Percentiles rank a stretch among this genome's conserved stretches.
These are phyloP conservation scores for Fennellomyces sp. DNA, from an alignment of 371 early-diverging fungal species.

Conservation along the genomic window DNA sequence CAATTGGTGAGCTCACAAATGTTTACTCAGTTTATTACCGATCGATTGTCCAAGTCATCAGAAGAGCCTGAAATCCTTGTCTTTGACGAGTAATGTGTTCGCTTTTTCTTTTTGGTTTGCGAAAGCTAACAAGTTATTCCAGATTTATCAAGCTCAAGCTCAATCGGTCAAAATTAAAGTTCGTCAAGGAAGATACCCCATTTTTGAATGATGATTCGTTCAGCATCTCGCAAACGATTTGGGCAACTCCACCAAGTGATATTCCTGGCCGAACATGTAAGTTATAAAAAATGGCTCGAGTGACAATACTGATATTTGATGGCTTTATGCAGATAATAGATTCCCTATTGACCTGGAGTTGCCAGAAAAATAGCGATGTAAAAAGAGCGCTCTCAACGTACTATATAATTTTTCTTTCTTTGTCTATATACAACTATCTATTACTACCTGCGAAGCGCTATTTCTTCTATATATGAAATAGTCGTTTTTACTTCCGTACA, in stretches of 20 bases:
- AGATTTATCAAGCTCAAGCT: slow-evolving; percentile 82
- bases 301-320: not conserved
- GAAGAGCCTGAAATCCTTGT: slow-evolving; percentile 77
- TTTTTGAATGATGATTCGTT: slow-evolving; percentile 66
- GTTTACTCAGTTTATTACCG: slow-evolving; percentile 81
- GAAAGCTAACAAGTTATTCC: slow-evolving; percentile 28
- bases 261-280: slow-evolving; percentile 9
- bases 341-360: slow-evolving; percentile 35
- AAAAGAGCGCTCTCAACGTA: no score
- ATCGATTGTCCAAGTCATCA: slow-evolving; percentile 65
- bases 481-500: no score
- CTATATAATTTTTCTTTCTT: no score
- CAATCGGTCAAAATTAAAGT: slow-evolving; percentile 75
- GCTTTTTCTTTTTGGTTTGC: not conserved
- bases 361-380: slow-evolving; percentile 1
- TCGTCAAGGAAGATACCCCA: slow-evolving; percentile 80
- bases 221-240: slow-evolving; percentile 47
- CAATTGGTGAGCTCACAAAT: slow-evolving; percentile 74
- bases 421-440: no score
- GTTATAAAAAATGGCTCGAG: not conserved
- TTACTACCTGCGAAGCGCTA: no score
- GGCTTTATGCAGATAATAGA: slow-evolving; percentile 21
- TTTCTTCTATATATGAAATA: no score
- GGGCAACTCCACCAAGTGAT: slow-evolving; percentile 42
- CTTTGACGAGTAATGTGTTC: slow-evolving; percentile 39